Base-by-base conservation (phyloP, 345 rosid genomes). In the Anacardium occidentale region DNA sequence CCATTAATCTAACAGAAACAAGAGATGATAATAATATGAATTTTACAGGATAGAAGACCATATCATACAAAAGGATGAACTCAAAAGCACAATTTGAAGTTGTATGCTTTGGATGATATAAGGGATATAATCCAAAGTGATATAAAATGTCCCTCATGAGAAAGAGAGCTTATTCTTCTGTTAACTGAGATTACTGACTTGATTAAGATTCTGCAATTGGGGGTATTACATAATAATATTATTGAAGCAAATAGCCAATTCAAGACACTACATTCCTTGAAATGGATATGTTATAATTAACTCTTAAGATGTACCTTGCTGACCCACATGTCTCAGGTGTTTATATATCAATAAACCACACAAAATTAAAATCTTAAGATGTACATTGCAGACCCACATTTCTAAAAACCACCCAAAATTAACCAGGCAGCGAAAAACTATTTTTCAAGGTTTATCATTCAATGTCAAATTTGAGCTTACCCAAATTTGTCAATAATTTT, bases 321-420 rank as follows among this genome's bases (percentile, higher is more conserved):
- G 40, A 34, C 40, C 40, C 40, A 34, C 40, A 34, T 34, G 2
- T 34, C 40, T 34, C 5, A 34, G 34, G 40, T 14, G 9, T 3
- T 34, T 34, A 9, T 32, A 68, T 42, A 68, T 54, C 29, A 40
- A 51, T 20, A 42, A 61, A 57, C 59, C 47, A 26, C 17, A 59
- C 25, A 58, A 17, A 15, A 57, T 24, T 0, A 7, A 45, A 42
- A 69, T 25, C 52, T n/a, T 57, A 57, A 22, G 64, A 24, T 17
- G 37, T 60, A 29, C 50, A 56, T 24, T 48, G 55, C 10, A 7
- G 14, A 64, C 18, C 17, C 21, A 18, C 26, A 59, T 17, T 18
- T 61, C 74, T 20, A 26, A 1, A 11, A 70, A 44, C 57, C 55
- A 68, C 18, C 26, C 32, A 59, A 58, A 45, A 9, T 68, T 56